Percentiles rank a stretch among this genome's conserved stretches.
These are phyloP conservation scores for Trifolium dubium DNA, from an alignment of 306 rosid genomes.

Conservation along the genomic window DNA sequence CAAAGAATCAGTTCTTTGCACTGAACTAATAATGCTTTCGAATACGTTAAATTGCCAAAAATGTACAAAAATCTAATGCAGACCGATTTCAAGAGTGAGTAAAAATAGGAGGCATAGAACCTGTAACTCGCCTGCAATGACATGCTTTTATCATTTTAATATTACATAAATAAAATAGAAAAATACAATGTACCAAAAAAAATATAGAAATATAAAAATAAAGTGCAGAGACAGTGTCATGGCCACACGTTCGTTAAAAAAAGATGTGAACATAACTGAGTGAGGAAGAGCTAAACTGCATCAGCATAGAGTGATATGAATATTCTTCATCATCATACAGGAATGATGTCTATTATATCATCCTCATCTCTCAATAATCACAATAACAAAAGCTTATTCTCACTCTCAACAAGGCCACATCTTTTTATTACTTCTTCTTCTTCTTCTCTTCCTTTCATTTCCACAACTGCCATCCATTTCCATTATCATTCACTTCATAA, in stretches of 20 bases:
- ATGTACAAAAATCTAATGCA: no score
- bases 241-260: not conserved
- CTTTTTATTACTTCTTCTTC: conserved; percentile 12
- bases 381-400: conserved; percentile 7
- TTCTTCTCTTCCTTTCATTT: conserved; percentile 15
- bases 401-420: conserved; percentile 8
- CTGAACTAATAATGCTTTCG: no score
- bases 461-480: conserved; percentile 9
- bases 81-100: no score
- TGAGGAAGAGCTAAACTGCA: not conserved
- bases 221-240: not conserved
- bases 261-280: not conserved
- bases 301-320: not conserved
- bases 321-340: not conserved
- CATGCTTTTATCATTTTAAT: no score
- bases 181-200: no score
- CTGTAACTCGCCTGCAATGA: no score
- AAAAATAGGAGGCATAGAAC: no score
- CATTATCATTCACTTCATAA: not conserved
- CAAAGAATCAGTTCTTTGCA: not conserved
- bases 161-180: no score
- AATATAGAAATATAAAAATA: no score
- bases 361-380: not conserved
- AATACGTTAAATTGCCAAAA: no score
- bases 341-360: conserved; percentile 2